These are phyloP conservation scores for Aphanoascus verrucosus DNA, from an alignment of 2,329 filamentous ascomycete genomes.

Conservation along the genomic window DNA sequence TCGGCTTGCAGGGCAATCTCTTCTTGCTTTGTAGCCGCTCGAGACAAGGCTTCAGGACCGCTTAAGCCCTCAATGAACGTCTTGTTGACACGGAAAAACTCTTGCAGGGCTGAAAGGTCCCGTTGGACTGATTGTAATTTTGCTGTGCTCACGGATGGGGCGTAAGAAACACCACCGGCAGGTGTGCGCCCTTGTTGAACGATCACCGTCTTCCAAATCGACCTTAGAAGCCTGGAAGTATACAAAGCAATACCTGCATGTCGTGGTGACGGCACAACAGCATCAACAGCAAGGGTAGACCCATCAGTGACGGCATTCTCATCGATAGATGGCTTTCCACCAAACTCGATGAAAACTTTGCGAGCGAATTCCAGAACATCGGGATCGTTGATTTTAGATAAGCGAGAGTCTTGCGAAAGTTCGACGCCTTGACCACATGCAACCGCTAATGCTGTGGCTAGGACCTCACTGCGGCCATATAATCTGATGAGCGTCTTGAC, in stretches of 20 bases:
- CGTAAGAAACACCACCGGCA: conserved; percentile 52
- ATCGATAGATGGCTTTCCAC: conserved; percentile 73
- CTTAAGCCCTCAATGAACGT: conserved; percentile 86
- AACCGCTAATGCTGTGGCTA: conserved; percentile 83
- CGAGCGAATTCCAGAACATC: conserved; percentile 76
- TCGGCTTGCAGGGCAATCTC: conserved; percentile 88
- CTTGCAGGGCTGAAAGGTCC: conserved; percentile 64
- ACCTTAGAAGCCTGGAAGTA: conserved; percentile 74
- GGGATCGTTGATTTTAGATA: conserved; percentile 65
- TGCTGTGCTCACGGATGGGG: conserved; percentile 52
- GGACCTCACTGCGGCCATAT: conserved; percentile 81
- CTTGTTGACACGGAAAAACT: conserved; percentile 79
- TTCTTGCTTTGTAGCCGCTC: conserved; percentile 71
- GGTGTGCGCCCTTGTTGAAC: conserved; percentile 47
- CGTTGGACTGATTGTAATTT: conserved; percentile 72
- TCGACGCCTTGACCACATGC: conserved; percentile 89
- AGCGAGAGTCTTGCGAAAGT: conserved; percentile 57
- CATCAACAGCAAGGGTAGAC: conserved; percentile 59
- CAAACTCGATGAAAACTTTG: conserved; percentile 82
- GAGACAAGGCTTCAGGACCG: conserved; percentile 75
- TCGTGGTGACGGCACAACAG: conserved; percentile 74
- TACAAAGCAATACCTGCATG: conserved; percentile 84
- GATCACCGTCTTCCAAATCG: conserved; percentile 74
- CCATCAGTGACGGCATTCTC: conserved; percentile 59
- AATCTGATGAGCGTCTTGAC: conserved; percentile 71